Percentiles rank a stretch among this genome's conserved stretches.
Conservation (phyloP, 106 monocot genomes). For the Acorus gramineus region DNA sequence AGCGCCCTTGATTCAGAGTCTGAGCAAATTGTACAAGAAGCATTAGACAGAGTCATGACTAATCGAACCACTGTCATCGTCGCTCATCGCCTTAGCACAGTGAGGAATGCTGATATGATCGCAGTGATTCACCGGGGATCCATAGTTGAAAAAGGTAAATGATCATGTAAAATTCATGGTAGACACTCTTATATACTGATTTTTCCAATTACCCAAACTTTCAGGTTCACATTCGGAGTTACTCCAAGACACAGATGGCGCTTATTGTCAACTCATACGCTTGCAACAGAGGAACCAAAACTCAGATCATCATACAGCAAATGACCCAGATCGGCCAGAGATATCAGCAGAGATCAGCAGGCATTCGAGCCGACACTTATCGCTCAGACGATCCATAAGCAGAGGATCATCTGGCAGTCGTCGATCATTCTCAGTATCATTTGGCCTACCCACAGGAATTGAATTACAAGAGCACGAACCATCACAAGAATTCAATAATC, state of each 20-base stretch:
- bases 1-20: conserved; percentile 47
- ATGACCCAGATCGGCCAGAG: conserved; percentile 14
- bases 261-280: conserved; percentile 43
- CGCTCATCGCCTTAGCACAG: conserved; percentile 43
- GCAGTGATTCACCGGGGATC: conserved; percentile 29
- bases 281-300: conserved; percentile 23
- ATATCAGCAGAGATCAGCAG: not conserved
- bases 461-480: not conserved
- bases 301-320: conserved; percentile 2
- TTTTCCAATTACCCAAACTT: no score
- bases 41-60: conserved; percentile 36
- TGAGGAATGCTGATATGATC: conserved; percentile 44
- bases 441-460: conserved; percentile 5
- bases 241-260: conserved; percentile 30
- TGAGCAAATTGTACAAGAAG: conserved; percentile 36
- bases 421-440: conserved; percentile 7
- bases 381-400: conserved; percentile 15
- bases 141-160: conserved; percentile 41
- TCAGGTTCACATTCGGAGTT: conserved; percentile 46
- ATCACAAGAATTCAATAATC: not conserved
- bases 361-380: conserved; percentile 1
- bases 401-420: conserved; percentile 21
- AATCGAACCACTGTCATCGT: conserved; percentile 41
- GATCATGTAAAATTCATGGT: no score
- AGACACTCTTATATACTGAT: no score